Conservation (phyloP, 1,284 basidiomycete genomes). For the Leccinum ponderosum region DNA sequence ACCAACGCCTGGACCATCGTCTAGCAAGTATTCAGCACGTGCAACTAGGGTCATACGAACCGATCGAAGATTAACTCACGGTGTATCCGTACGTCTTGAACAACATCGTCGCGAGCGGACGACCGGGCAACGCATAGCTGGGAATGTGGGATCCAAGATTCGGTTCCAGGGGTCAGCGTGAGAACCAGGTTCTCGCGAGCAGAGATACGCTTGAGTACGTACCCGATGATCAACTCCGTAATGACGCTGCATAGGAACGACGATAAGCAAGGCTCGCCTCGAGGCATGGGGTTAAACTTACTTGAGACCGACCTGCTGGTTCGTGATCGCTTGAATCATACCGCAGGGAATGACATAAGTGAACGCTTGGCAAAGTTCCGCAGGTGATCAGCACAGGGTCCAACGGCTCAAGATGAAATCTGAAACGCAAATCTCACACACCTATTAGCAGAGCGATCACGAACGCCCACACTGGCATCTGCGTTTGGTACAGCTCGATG, state of each 20-base stretch:
- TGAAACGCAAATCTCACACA: constrained; percentile 1
- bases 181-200: neutral
- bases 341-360: constrained; percentile 48
- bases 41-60: neutral
- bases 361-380: constrained; percentile 32
- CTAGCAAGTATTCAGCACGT: constrained; percentile 8
- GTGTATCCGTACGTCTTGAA: constrained; percentile 40
- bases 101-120: constrained; percentile 44
- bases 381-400: neutral
- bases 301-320: constrained; percentile 45
- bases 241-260: constrained; percentile 34
- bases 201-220: neutral
- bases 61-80: constrained; percentile 31
- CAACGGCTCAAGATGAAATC: neutral
- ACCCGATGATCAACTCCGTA: constrained; percentile 51
- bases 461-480: constrained; percentile 58
- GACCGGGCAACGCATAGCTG: constrained; percentile 40
- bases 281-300: constrained; percentile 11
- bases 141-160: neutral
- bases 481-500: constrained; percentile 57
- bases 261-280: neutral
- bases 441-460: constrained; percentile 43
- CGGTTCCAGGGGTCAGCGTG: neutral
- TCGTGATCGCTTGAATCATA: constrained; percentile 46
- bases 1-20: constrained; percentile 40